Percentiles rank a stretch among this genome's conserved stretches.
Conservation (phyloP, 257 asterid species). For the Craterostigma plantagineum region DNA sequence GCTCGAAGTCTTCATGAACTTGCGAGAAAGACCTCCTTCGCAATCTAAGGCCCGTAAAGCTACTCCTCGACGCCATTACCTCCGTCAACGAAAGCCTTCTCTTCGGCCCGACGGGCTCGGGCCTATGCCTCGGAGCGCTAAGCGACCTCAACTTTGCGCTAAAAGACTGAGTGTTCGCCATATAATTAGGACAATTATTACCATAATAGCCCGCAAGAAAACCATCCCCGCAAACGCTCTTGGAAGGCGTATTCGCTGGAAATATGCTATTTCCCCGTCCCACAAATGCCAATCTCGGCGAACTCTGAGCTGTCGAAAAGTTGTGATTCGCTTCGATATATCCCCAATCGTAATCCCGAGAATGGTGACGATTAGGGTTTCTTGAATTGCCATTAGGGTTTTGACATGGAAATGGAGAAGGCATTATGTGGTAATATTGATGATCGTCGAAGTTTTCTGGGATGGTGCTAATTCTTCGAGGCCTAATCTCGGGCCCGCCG, state of each 20-base stretch:
- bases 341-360: slow-evolving; percentile 55
- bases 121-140: slow-evolving; percentile 67
- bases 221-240: slow-evolving; percentile 62
- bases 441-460: slow-evolving; percentile 48
- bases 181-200: slow-evolving; percentile 40
- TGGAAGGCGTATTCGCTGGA: slow-evolving; percentile 44
- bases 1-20: slow-evolving; percentile 40
- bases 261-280: slow-evolving; percentile 21
- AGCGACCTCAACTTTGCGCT: slow-evolving; percentile 60
- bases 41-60: slow-evolving; percentile 85
- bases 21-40: slow-evolving; percentile 35
- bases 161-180: slow-evolving; percentile 75
- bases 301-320: slow-evolving; percentile 53
- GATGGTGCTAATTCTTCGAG: slow-evolving; percentile 32
- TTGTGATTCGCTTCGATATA: slow-evolving; percentile 27
- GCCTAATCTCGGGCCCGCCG: slow-evolving; percentile 44
- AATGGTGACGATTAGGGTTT: slow-evolving; percentile 36
- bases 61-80: slow-evolving; percentile 65
- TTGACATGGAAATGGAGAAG: slow-evolving; percentile 45
- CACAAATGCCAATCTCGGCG: slow-evolving; percentile 41
- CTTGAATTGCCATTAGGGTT: slow-evolving; percentile 30
- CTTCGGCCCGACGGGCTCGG: slow-evolving; percentile 19
- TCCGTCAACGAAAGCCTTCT: slow-evolving; percentile 49
- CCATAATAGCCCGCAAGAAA: slow-evolving; percentile 40
- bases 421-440: slow-evolving; percentile 28